Conservation (phyloP, 352 stramenopile species). For the Pythium rishiriense region DNA sequence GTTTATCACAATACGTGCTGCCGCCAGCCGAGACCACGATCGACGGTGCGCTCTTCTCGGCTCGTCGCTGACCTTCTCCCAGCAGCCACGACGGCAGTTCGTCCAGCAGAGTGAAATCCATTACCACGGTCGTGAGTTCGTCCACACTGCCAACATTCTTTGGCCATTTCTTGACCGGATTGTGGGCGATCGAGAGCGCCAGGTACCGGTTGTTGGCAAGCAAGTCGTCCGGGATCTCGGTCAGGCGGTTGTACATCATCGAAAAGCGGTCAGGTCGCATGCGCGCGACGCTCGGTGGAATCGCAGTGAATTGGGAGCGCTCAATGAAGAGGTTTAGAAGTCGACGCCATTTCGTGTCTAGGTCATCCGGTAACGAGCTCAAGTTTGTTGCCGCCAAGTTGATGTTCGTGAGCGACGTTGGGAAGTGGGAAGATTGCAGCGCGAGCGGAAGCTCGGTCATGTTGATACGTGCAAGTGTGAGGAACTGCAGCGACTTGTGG, state of each 20-base stretch:
- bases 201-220: conserved; percentile 5
- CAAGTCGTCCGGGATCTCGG: background rate
- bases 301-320: conserved; percentile 1
- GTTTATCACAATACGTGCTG: conserved; percentile 5
- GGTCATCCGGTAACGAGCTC: conserved; percentile 3
- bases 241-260: conserved; percentile 15
- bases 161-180: conserved; percentile 7
- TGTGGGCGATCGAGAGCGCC: conserved; percentile 19
- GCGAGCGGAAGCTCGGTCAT: conserved; percentile 11
- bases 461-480: conserved; percentile 18
- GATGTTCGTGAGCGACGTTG: conserved; percentile 10
- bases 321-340: conserved; percentile 23
- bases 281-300: conserved; percentile 4
- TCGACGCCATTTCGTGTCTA: conserved; percentile 9
- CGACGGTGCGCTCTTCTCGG: too few relatives aligned
- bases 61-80: background rate
- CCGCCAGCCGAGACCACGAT: conserved; percentile 8
- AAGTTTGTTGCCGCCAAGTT: conserved; percentile 14
- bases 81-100: conserved; percentile 17
- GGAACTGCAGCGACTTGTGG: conserved; percentile 8
- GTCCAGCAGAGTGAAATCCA: conserved; percentile 11
- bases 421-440: conserved; percentile 4
- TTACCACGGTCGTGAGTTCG: conserved; percentile 5
- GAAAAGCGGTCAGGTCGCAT: conserved; percentile 15
- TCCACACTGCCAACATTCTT: background rate